phyloP scores from a whole-genome alignment of 2,329 filamentous ascomycete genomes.

The Penicillium palitans region DNA sequence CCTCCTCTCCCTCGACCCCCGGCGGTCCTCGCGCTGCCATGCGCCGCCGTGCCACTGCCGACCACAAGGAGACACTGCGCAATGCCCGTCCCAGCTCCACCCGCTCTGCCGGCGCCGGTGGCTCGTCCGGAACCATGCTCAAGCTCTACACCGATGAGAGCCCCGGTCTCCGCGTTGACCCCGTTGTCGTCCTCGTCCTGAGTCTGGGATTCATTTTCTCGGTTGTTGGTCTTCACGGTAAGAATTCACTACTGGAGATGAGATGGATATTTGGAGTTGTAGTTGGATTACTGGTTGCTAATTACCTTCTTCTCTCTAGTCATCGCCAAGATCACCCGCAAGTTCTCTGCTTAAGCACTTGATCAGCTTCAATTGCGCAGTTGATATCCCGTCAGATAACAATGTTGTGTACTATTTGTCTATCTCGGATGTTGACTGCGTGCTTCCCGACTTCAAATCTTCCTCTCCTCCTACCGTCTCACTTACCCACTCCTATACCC shows the following conservation, averaged over 20 bases:
- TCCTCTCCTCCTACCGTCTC: constrained; percentile 8
- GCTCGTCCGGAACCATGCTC: constrained; percentile 97
- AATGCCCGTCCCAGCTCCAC: constrained; percentile 93
- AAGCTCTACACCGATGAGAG: constrained; percentile 99
- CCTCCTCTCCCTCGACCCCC: constrained; percentile 83
- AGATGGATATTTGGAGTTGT: not conserved
- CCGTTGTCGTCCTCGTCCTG: constrained; percentile 92
- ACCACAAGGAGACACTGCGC: constrained; percentile 95
- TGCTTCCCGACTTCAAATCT: constrained; percentile 5
- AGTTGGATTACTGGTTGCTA: constrained; percentile 8
- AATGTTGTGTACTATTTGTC: not conserved
- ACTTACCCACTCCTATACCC: constrained; percentile 26
- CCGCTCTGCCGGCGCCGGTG: constrained; percentile 87
- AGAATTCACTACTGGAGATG: constrained; percentile 34
- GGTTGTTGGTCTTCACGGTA: constrained; percentile 96
- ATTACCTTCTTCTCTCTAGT: constrained; percentile 55
- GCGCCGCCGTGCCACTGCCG: constrained; percentile 89
- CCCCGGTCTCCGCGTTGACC: constrained; percentile 94
- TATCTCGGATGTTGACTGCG: constrained; percentile 6
- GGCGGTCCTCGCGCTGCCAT: constrained; percentile 95
- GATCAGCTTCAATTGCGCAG: constrained; percentile 1
- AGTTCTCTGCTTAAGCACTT: constrained; percentile 63
- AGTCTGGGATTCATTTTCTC: constrained; percentile 98
- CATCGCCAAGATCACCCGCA: constrained; percentile 91
- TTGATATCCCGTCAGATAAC: not conserved